phyloP scores from a whole-genome alignment of 352 stramenopile genomes.

The Globisporangium nunn region DNA sequence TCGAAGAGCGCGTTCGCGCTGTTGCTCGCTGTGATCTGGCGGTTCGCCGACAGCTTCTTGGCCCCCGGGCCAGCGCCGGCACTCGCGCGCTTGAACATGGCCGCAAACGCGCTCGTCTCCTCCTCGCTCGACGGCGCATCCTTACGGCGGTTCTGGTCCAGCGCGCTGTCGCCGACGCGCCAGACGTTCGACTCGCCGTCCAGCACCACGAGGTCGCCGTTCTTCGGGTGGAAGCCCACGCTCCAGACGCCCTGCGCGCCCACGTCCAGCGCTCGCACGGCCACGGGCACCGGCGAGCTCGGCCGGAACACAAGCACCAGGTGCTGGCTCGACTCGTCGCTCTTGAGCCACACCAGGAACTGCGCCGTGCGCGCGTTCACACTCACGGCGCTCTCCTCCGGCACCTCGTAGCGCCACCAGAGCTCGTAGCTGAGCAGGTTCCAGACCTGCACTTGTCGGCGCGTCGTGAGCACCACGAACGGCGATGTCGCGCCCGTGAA shows the following conservation, averaged over 20 bases:
- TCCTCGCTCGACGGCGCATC: slow-evolving; percentile 24
- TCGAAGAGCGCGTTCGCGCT: slow-evolving; percentile 51
- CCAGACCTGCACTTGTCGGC: slow-evolving; percentile 63
- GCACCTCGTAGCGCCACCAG: slow-evolving; percentile 67
- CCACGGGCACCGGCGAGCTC: slow-evolving; percentile 36
- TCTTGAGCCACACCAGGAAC: slow-evolving; percentile 43
- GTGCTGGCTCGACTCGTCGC: slow-evolving; percentile 10
- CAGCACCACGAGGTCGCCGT: slow-evolving; percentile 51
- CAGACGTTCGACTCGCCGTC: slow-evolving; percentile 51
- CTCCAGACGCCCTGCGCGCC: slow-evolving; percentile 31
- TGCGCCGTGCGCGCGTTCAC: slow-evolving; percentile 30
- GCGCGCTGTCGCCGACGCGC: slow-evolving; percentile 39
- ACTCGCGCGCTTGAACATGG: slow-evolving; percentile 31
- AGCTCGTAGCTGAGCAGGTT: slow-evolving; percentile 58
- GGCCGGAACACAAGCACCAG: slow-evolving; percentile 46
- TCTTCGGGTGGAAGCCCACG: slow-evolving; percentile 47
- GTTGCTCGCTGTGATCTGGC: slow-evolving; percentile 10
- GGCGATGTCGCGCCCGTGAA: slow-evolving; percentile 56
- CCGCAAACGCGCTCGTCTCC: slow-evolving; percentile 34
- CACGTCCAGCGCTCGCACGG: slow-evolving; percentile 35
- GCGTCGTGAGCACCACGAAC: slow-evolving; percentile 56
- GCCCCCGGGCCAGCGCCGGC: slow-evolving; percentile 3
- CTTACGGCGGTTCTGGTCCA: slow-evolving; percentile 31
- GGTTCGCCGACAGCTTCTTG: slow-evolving; percentile 17
- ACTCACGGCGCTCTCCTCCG: slow-evolving; percentile 23